phyloP scores from a whole-genome alignment of 2,329 filamentous ascomycete species.

The Fusarium penzigii region DNA sequence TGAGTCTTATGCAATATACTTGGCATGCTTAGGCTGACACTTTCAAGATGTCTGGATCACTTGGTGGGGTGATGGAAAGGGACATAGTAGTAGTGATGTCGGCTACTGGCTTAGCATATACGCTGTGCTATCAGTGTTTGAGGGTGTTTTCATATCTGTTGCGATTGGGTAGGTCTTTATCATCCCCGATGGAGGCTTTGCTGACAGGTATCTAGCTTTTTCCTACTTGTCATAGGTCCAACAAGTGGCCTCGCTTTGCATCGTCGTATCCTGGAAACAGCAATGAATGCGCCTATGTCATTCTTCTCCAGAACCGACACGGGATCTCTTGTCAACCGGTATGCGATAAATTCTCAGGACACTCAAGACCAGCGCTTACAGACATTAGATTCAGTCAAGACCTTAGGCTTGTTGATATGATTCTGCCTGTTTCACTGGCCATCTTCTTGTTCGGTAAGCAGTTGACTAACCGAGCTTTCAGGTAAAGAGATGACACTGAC shows the following conservation, averaged over 20 bases:
- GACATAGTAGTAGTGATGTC: slow-evolving; percentile 25
- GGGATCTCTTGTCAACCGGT: slow-evolving; percentile 32
- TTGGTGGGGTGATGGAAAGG: slow-evolving; percentile 34
- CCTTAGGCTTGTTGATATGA: slow-evolving; percentile 41
- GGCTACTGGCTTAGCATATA: slow-evolving; percentile 35
- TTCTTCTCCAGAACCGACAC: slow-evolving; percentile 31
- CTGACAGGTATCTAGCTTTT: slow-evolving; percentile 22
- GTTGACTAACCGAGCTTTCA: background rate
- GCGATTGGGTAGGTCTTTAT: slow-evolving; percentile 27
- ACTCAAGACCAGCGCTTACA: slow-evolving; percentile 1
- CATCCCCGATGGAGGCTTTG: background rate
- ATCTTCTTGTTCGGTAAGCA: slow-evolving; percentile 30
- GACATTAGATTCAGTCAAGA: slow-evolving; percentile 42
- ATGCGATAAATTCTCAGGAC: background rate
- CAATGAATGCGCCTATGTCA: slow-evolving; percentile 29
- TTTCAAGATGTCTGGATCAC: slow-evolving; percentile 31
- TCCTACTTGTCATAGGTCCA: slow-evolving; percentile 28
- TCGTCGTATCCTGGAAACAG: slow-evolving; percentile 24
- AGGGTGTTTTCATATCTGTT: slow-evolving; percentile 25
- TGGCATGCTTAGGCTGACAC: background rate
- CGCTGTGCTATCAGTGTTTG: slow-evolving; percentile 22
- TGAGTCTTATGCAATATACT: slow-evolving; percentile 3
- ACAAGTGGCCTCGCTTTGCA: slow-evolving; percentile 28
- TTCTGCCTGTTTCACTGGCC: slow-evolving; percentile 33
- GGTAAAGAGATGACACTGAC: background rate